Conservation (phyloP, 2,329 filamentous ascomycete species). For the Drechslerella stenobrocha region DNA sequence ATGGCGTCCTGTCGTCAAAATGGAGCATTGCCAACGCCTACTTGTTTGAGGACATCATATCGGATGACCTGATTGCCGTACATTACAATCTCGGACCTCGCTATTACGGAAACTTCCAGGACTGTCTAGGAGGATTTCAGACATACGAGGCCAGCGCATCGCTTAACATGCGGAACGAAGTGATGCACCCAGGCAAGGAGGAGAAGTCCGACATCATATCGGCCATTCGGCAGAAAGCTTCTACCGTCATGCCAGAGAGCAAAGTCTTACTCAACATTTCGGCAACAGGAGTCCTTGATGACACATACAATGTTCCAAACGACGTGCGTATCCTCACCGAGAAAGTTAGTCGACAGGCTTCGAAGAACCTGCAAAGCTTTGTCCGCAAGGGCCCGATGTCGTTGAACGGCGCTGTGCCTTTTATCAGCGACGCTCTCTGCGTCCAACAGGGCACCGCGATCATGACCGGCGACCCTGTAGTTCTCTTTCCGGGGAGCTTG, state of each 20-base stretch:
- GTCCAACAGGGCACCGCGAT: conserved; percentile 78
- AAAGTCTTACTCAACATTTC: conserved; percentile 82
- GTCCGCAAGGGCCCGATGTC: conserved; percentile 63
- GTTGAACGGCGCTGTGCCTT: conserved; percentile 84
- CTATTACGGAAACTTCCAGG: conserved; percentile 95
- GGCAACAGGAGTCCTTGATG: conserved; percentile 75
- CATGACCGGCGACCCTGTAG: conserved; percentile 78
- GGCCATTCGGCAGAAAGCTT: conserved; percentile 83
- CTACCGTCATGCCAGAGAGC: conserved; percentile 76
- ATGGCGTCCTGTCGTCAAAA: conserved; percentile 72
- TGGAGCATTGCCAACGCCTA: conserved; percentile 92
- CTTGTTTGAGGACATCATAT: conserved; percentile 81
- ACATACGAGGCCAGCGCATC: conserved; percentile 93
- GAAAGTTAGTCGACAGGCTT: conserved; percentile 66
- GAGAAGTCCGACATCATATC: conserved; percentile 87
- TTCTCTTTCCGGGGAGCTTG: conserved; percentile 77
- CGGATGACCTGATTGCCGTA: conserved; percentile 88
- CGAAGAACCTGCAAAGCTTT: conserved; percentile 51
- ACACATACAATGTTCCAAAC: conserved; percentile 69
- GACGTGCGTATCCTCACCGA: conserved; percentile 59
- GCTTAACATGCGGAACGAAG: conserved; percentile 86
- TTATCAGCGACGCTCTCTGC: conserved; percentile 84
- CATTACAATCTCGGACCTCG: conserved; percentile 85
- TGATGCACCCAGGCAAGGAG: conserved; percentile 83
- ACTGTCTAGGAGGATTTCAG: conserved; percentile 91